A percentile compares a stretch with the other conserved stretches of the same genome.
Evolutionary conservation across 257 asterid species (phyloP).

Genomic region (Primulina eburnea): DNA sequence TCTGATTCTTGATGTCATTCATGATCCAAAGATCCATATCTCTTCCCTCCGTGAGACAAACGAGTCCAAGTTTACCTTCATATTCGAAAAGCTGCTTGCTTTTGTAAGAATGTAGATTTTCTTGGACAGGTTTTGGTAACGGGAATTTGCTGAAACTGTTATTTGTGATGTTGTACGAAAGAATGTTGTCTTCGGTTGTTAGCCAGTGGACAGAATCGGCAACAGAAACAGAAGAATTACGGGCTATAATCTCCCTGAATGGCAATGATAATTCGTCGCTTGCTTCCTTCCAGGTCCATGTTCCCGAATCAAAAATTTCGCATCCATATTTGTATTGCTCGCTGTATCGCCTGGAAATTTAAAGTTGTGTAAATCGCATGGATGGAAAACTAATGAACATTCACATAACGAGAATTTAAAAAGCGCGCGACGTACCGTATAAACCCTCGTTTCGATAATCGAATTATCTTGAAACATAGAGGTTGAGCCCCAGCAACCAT

Average conservation of each 20-base stretch:
- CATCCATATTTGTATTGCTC: background rate
- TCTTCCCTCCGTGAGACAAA: no score
- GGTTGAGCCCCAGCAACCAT: background rate
- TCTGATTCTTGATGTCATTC: no score
- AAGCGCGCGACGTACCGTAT: no score
- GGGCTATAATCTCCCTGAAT: background rate
- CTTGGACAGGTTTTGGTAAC: no score
- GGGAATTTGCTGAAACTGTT: no score
- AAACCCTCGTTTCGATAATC: slow-evolving; percentile 6
- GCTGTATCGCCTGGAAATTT: background rate
- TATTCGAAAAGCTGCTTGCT: background rate
- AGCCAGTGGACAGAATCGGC: slow-evolving; percentile 9
- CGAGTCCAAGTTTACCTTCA: background rate
- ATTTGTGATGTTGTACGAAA: background rate
- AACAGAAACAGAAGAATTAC: slow-evolving; percentile 1
- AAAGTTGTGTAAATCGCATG: background rate
- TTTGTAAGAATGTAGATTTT: no score
- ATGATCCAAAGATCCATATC: no score
- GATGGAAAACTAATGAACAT: background rate
- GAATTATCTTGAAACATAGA: slow-evolving; percentile 17
- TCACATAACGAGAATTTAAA: no score
- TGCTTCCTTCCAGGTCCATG: slow-evolving; percentile 23
- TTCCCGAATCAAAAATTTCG: slow-evolving; percentile 24
- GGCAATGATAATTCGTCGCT: background rate
- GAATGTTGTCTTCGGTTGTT: background rate